A percentile compares a stretch with the other conserved stretches of the same genome.
Conservation (phyloP, 2,329 filamentous ascomycete genomes). For the Colletotrichum destructivum region DNA sequence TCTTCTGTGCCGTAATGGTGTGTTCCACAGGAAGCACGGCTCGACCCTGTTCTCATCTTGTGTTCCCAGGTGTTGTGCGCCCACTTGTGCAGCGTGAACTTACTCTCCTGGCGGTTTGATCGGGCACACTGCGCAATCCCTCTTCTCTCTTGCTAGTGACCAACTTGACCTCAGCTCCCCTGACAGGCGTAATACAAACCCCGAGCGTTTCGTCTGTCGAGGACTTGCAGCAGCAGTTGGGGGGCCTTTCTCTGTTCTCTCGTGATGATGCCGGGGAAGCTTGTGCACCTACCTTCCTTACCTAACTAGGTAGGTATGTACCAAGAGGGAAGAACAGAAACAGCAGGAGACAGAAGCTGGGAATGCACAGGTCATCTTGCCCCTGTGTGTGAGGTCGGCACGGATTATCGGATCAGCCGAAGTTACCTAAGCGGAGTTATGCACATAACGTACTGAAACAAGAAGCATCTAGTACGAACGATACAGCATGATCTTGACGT, state of each 20-base stretch:
- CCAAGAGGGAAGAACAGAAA: neutral
- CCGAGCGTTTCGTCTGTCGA: neutral
- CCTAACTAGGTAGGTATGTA: too few species aligned
- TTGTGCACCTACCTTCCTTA: neutral
- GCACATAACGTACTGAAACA: neutral
- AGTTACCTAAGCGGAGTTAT: neutral
- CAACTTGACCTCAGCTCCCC: conserved; percentile 7
- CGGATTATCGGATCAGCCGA: conserved; percentile 16
- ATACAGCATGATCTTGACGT: neutral
- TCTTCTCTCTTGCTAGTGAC: neutral
- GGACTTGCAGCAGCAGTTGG: neutral
- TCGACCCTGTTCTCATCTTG: conserved; percentile 14
- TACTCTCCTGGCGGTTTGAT: conserved; percentile 9
- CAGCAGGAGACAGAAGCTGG: neutral
- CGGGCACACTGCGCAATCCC: neutral
- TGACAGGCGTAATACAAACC: neutral
- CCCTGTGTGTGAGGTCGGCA: conserved; percentile 13
- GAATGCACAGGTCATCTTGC: neutral
- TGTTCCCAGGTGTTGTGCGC: conserved; percentile 22
- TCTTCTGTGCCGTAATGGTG: neutral
- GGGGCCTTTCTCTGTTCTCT: too few species aligned
- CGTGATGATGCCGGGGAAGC: neutral
- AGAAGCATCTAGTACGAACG: neutral
- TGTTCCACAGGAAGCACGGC: conserved; percentile 22
- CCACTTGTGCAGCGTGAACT: conserved; percentile 16